These are phyloP conservation scores for Entomortierella chlamydospora DNA, from an alignment of 192 early-diverging fungal genomes.

Conservation along the genomic window DNA sequence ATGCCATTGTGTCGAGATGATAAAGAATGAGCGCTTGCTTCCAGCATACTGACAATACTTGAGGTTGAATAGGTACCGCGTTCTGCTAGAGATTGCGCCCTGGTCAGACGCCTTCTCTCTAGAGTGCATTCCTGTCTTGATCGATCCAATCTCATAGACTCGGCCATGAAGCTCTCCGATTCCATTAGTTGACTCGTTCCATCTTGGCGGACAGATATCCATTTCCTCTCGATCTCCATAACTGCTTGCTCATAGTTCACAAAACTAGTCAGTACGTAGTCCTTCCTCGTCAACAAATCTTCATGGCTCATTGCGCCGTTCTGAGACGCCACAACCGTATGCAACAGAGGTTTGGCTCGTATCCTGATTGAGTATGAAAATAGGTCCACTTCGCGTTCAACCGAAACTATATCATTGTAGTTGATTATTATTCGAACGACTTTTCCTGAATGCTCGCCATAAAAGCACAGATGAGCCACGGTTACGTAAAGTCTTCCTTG, in stretches of 20 bases:
- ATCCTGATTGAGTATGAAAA: constrained; percentile 61
- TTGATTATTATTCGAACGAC: constrained; percentile 53
- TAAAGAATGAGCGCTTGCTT: neutral
- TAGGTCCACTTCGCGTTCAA: constrained; percentile 59
- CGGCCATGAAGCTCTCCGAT: neutral
- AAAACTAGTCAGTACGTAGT: constrained; percentile 61
- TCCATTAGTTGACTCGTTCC: neutral
- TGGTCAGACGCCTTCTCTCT: neutral
- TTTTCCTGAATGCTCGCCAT: constrained; percentile 61
- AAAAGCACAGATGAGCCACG: constrained; percentile 59
- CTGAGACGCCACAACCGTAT: neutral
- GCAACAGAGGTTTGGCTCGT: constrained; percentile 11
- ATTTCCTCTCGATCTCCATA: constrained; percentile 36
- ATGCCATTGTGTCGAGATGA: neutral
- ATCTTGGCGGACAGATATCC: neutral
- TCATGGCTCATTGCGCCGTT: neutral
- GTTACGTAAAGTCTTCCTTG: constrained; percentile 63
- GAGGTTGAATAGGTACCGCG: neutral
- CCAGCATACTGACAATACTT: neutral
- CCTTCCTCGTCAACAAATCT: neutral
- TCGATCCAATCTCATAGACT: neutral
- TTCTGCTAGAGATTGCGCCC: neutral
- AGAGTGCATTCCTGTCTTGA: neutral
- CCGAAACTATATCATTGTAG: constrained; percentile 51
- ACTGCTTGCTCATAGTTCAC: constrained; percentile 58